Conservation (phyloP, 2,329 filamentous ascomycete species). For the Hortaea sp. region DNA sequence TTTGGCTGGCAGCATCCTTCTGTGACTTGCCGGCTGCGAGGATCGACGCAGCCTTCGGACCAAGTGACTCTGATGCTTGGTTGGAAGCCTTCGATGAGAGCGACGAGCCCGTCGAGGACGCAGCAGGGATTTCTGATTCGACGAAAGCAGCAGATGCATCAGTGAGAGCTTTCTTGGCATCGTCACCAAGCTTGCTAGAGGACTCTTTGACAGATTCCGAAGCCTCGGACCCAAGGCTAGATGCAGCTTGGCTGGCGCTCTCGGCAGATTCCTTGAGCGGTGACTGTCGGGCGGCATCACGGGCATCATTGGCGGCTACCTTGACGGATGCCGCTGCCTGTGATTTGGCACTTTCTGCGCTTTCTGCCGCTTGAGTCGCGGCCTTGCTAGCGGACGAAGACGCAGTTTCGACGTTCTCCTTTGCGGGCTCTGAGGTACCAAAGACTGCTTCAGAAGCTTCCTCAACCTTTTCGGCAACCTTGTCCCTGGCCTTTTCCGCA, state of each 20-base stretch:
- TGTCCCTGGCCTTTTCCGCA: conserved; percentile 36
- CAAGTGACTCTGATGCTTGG: conserved; percentile 6
- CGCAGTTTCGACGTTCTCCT: conserved; percentile 20
- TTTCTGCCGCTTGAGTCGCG: background rate
- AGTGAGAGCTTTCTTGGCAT: conserved; percentile 22
- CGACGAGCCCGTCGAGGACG: conserved; percentile 20
- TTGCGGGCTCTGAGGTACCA: conserved; percentile 19
- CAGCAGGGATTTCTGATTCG: conserved; percentile 14
- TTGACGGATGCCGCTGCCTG: background rate
- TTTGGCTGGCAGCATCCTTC: conserved; percentile 17
- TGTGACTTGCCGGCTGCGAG: conserved; percentile 24
- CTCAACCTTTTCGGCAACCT: conserved; percentile 23
- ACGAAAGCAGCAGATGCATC: conserved; percentile 10
- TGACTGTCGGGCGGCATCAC: background rate
- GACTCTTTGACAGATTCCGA: background rate
- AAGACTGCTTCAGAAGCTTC: conserved; percentile 26
- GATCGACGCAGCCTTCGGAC: conserved; percentile 24
- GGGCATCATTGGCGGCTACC: background rate
- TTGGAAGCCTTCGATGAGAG: conserved; percentile 10
- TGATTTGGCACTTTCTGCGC: background rate
- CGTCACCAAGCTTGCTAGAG: conserved; percentile 12
- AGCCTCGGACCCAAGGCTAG: background rate
- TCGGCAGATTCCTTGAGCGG: background rate
- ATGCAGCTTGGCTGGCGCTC: background rate
- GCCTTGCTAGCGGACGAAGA: background rate